Evolutionary conservation across 345 rosid genomes (phyloP).

Genomic region (Trapa incisa): DNA sequence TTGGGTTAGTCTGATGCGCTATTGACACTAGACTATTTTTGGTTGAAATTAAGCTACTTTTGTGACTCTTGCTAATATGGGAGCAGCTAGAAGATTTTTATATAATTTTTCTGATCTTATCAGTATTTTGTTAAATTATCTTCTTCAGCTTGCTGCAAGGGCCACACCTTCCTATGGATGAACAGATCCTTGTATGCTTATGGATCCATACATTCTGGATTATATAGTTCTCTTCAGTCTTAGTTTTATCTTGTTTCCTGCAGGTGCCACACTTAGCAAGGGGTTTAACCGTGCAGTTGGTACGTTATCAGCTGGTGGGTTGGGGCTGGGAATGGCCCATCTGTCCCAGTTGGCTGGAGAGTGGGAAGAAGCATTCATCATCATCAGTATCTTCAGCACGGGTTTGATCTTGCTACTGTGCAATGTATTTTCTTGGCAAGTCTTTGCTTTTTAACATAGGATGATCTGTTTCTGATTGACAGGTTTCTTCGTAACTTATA

Average conservation of each 20-base stretch:
- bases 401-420: slow-evolving; percentile 25
- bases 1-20: too few species aligned
- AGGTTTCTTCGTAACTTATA: slow-evolving; percentile 65
- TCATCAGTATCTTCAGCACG: slow-evolving; percentile 57
- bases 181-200: too few species aligned
- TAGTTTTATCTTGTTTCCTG: slow-evolving; percentile 3
- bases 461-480: slow-evolving; percentile 14
- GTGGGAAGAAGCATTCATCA: slow-evolving; percentile 53
- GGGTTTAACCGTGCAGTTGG: slow-evolving; percentile 84
- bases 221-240: background rate
- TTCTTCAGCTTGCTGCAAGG: too few species aligned
- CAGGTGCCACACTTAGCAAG: slow-evolving; percentile 93
- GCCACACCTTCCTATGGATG: too few species aligned
- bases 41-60: too few species aligned
- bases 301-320: slow-evolving; percentile 89
- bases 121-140: too few species aligned
- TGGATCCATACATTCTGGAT: too few species aligned
- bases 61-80: too few species aligned
- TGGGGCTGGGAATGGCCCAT: slow-evolving; percentile 79
- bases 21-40: too few species aligned
- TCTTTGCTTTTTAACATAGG: slow-evolving; percentile 8
- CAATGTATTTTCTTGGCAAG: slow-evolving; percentile 1
- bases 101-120: too few species aligned
- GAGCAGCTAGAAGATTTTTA: too few species aligned
- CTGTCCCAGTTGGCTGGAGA: slow-evolving; percentile 53